Conservation (phyloP, 371 early-diverging fungal species). For the Rhizopus microsporus region DNA sequence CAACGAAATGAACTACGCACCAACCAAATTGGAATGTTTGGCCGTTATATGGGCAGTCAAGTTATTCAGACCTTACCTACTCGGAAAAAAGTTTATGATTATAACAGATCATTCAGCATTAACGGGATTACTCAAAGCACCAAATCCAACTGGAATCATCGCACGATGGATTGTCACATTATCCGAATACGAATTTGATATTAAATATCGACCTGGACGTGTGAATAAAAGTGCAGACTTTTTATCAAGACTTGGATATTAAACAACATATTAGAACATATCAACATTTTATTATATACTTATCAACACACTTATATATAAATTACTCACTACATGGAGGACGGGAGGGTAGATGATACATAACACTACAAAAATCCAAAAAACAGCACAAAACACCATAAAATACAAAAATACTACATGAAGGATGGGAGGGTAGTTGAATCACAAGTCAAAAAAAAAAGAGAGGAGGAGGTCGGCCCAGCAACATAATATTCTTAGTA, state of each 20-base stretch:
- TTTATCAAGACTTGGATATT: not conserved
- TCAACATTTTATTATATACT: too few species aligned
- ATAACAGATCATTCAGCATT: not conserved
- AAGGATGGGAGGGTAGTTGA: too few species aligned
- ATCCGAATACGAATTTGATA: not conserved
- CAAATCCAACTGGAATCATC: conserved; percentile 2
- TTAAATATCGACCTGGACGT: conserved; percentile 7
- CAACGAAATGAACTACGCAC: conserved; percentile 4
- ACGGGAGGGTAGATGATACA: too few species aligned
- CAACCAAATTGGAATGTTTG: conserved; percentile 4
- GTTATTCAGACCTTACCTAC: not conserved
- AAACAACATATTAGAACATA: too few species aligned
- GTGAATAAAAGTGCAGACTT: conserved; percentile 7
- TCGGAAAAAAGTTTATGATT: not conserved
- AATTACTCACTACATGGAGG: too few species aligned
- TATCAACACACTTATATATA: too few species aligned
- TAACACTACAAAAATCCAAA: too few species aligned
- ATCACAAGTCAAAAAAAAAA: too few species aligned
- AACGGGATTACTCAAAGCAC: not conserved
- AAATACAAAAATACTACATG: too few species aligned
- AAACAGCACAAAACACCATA: too few species aligned
- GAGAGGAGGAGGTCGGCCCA: too few species aligned
- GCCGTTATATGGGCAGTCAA: conserved; percentile 3
- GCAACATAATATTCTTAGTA: too few species aligned
- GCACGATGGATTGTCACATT: not conserved